Base-by-base conservation (phyloP, 2,329 filamentous ascomycete genomes). In the Monosporascus sp. region DNA sequence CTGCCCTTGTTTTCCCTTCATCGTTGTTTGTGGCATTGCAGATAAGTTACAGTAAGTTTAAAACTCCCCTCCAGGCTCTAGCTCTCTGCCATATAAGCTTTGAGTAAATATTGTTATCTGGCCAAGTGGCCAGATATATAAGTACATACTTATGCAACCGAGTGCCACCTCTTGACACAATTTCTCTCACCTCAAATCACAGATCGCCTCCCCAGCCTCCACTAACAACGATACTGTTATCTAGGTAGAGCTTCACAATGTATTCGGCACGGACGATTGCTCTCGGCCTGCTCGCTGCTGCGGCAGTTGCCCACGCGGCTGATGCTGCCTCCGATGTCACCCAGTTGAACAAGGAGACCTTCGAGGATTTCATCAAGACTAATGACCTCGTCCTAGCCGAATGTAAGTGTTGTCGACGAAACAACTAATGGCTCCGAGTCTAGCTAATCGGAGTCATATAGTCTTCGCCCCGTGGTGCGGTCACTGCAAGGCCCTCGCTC, bases 381-480 rank as follows among this genome's bases (percentile, higher is more conserved):
- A 88, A 97, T 72, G 86, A 91, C 65, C 82, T 99, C 54, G 93
- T 97, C 52, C 86, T 99, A 58, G 91, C 91, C 65, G 92, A 99
- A 78, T 99, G 89, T 93, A 79, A 76, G 88, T 76, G 20, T 27
- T 45, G 11, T 24, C 43, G 24, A 45, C 3, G 8, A 20, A 38
- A 49, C 35, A 31, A 17, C 19, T 7, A n/a, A 9, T 11, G 40
- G 52, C 14, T 52, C 38, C 14, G 40, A 5, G 22, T 24, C 7
- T 4, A 26, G 26, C 19, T 43, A 9, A 19, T 24, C 37, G 45
- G 7, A 51, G 27, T 22, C 52, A 48, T 7, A 55, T 58, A 91
- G 88, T 97, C 85, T 97, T 90, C 73, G 93, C 93, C 63, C 92
- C 93, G 65, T 96, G 93, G 92, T 96, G 89, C 66, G 93, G 92